Evolutionary conservation across 192 early-diverging fungal genomes (phyloP).

Genomic region (Linnemannia hyalina): DNA sequence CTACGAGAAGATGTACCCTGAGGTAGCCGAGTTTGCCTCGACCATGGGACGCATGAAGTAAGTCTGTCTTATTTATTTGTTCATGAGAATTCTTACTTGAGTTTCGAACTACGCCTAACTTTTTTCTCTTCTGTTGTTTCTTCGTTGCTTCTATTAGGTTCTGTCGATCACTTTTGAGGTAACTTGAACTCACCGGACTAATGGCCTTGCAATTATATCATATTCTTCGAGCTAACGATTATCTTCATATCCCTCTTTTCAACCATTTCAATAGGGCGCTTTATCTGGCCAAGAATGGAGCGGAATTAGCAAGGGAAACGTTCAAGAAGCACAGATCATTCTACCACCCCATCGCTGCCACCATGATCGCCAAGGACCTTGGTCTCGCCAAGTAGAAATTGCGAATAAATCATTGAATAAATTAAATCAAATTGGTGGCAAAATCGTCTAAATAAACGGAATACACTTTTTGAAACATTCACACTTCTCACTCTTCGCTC

Average conservation of each 20-base stretch:
- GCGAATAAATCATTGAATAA: neutral
- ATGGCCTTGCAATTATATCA: neutral
- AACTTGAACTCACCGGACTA: neutral
- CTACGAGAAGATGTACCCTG: conserved; percentile 80
- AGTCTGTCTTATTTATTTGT: neutral
- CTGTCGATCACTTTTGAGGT: conserved; percentile 47
- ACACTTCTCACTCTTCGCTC: neutral
- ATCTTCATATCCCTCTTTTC: neutral
- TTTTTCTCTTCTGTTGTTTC: neutral
- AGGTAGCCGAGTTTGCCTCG: conserved; percentile 86
- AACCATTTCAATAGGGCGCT: conserved; percentile 63
- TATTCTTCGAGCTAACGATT: neutral
- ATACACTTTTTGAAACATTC: neutral
- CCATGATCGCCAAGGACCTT: conserved; percentile 89
- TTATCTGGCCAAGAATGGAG: conserved; percentile 77
- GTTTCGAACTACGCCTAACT: neutral
- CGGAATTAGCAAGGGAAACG: conserved; percentile 80
- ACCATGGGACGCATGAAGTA: conserved; percentile 94
- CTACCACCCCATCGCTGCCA: conserved; percentile 95
- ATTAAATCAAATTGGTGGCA: neutral
- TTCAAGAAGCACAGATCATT: conserved; percentile 82
- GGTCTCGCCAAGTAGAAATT: conserved; percentile 41
- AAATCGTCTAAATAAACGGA: neutral
- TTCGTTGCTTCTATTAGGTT: conserved; percentile 13
- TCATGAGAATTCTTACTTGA: too few relatives aligned